Base-by-base conservation (phyloP, 73 alveolate genomes). In the Tetrahymena thermophila region DNA sequence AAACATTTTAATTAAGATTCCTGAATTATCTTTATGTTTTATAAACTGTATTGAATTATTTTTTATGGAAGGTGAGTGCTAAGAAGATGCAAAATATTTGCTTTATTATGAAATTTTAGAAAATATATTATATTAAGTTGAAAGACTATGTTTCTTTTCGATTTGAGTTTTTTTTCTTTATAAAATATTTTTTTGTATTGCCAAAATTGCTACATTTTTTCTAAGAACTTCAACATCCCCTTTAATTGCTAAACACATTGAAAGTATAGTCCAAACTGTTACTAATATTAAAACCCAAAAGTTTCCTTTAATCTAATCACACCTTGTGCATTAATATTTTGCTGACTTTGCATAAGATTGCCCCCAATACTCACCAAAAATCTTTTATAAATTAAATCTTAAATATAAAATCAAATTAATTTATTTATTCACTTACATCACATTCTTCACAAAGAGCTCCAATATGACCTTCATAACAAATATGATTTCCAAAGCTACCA, bases 391-490 rank as follows among this genome's bases (percentile, higher is more conserved):
- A 38, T 85, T 16, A 8, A 35, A 14, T 35, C 4, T 14, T 16
- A 85, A 35, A 85, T 8, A 8, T 19, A 85, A 85, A 85, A 15
- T 3, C 14, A 85, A 3, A 85, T 85, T n/a, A 37, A 85, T 85
- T 19, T 23, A 84, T 85, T 84, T 14, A 11, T 17, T 94, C 83
- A 35, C 57, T 40, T 9, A 94, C 40, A 40, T 94, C 96, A 83
- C 96, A 94, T 56, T 94, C 94, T 94, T 94, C 96, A 84, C 96
- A 94, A 84, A 94, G 94, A 21, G 96, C 96, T 83, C 96, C 96
- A 23, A 94, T 85, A 40, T 94, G 96, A 28, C 96, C 96, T 37
- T 94, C 89, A 83, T 23, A 37, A 34, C 96, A 94, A n/a, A 56
- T 17, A 21, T 43, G 35, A 94, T 94, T 89, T 85, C 96, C 96